Evolutionary conservation across 495 filamentous ascomycete species (phyloP).

Genomic region (Pseudoneurospora amorphoporcata): DNA sequence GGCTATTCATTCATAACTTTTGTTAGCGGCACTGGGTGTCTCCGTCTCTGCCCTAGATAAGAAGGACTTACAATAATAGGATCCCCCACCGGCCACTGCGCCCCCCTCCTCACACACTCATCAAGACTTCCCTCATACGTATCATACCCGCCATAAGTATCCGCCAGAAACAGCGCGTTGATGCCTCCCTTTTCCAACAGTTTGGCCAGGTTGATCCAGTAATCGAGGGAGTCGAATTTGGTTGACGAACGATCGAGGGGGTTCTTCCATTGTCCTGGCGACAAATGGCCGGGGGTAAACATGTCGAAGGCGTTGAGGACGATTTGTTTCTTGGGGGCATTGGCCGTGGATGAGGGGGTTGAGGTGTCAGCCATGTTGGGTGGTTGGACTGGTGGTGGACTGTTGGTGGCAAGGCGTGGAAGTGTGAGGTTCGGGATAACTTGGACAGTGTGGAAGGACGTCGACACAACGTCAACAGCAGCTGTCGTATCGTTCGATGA

Average conservation of each 20-base stretch:
- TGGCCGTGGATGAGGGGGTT: not conserved
- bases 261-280: constrained; percentile 43
- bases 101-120: constrained; percentile 32
- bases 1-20: constrained; percentile 15
- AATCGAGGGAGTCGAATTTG: constrained; percentile 41
- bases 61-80: constrained; percentile 38
- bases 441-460: not conserved
- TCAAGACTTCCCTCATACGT: constrained; percentile 48
- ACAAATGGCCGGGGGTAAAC: constrained; percentile 32
- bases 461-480: not conserved
- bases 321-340: constrained; percentile 32
- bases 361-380: not conserved
- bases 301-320: constrained; percentile 39
- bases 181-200: constrained; percentile 48
- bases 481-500: not conserved
- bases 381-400: not conserved
- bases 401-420: not conserved
- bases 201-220: constrained; percentile 52
- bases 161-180: constrained; percentile 51
- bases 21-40: too few species aligned
- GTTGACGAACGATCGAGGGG: constrained; percentile 45
- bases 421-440: not conserved
- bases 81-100: constrained; percentile 49
- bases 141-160: constrained; percentile 47
- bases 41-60: too few species aligned